Evolutionary conservation across 176 grass and related monocot species (phyloP).

Genomic region (Tuctoria greenei): DNA sequence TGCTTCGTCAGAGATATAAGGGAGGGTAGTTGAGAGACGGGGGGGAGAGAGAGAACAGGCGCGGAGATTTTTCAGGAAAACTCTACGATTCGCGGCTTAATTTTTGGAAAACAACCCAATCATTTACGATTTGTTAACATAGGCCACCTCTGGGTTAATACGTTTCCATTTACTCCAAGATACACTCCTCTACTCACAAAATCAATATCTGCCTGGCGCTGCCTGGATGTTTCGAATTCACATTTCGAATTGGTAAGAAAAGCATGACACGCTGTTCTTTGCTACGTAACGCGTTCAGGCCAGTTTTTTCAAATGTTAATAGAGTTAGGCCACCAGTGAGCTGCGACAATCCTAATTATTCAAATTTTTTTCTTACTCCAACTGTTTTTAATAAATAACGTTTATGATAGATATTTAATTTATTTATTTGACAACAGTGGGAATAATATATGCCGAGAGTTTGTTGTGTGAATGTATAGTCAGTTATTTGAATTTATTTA

Average conservation of each 20-base stretch:
- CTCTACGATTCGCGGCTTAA: background rate
- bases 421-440: too few species aligned
- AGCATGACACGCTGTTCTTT: too few species aligned
- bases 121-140: background rate
- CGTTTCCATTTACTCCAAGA: background rate
- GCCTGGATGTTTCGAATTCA: background rate
- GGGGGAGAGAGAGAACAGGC: background rate
- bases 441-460: too few species aligned
- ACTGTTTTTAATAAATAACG: too few species aligned
- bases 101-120: slow-evolving; percentile 15
- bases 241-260: background rate
- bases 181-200: background rate
- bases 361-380: too few species aligned
- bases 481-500: too few species aligned
- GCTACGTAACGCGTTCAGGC: too few species aligned
- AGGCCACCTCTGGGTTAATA: background rate
- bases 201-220: background rate
- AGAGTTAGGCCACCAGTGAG: background rate
- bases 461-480: too few species aligned
- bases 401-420: too few species aligned
- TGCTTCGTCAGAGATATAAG: background rate
- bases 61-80: background rate
- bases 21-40: background rate
- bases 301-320: background rate
- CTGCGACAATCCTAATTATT: background rate